A percentile compares a stretch with the other conserved stretches of the same genome.
These are phyloP conservation scores for Epicoccum nigrum DNA, from an alignment of 2,329 filamentous ascomycete genomes.

Conservation along the genomic window DNA sequence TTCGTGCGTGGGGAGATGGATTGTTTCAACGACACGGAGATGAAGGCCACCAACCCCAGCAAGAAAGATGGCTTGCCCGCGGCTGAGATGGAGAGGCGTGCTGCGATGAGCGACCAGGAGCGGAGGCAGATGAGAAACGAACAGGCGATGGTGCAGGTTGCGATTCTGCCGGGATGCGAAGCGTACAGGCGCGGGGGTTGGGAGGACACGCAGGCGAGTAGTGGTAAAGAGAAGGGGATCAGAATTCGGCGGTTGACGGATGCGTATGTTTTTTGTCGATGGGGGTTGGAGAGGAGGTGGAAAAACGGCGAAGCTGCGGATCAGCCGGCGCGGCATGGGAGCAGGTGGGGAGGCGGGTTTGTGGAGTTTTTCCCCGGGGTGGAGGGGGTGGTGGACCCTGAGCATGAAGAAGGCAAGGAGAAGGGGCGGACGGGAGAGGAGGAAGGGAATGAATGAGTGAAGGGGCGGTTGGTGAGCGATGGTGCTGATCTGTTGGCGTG, in stretches of 20 bases:
- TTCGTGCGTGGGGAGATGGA: slow-evolving; percentile 25
- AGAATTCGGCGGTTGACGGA: slow-evolving; percentile 22
- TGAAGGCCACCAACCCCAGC: slow-evolving; percentile 18
- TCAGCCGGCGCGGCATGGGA: slow-evolving; percentile 27
- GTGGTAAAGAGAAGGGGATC: slow-evolving; percentile 11
- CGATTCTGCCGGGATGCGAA: slow-evolving; percentile 27
- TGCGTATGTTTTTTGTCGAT: slow-evolving; percentile 28
- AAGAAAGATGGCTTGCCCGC: background rate
- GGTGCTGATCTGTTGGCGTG: too few species aligned
- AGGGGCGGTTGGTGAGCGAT: too few species aligned
- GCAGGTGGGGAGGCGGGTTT: slow-evolving; percentile 28
- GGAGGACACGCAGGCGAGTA: slow-evolving; percentile 19
- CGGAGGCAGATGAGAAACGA: slow-evolving; percentile 14
- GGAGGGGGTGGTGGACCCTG: slow-evolving; percentile 22
- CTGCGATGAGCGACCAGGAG: background rate
- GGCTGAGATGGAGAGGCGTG: background rate
- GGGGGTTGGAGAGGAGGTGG: too few species aligned
- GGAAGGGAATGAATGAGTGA: too few species aligned
- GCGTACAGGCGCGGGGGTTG: slow-evolving; percentile 38
- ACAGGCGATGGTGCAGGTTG: slow-evolving; percentile 27
- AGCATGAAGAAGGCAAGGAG: too few species aligned
- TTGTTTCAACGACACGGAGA: slow-evolving; percentile 23
- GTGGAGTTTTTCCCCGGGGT: slow-evolving; percentile 36
- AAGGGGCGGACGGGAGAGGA: too few species aligned
- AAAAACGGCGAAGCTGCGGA: too few species aligned